These are phyloP conservation scores for Fremontodendron californicum DNA, from an alignment of 345 rosid genomes.

Conservation along the genomic window DNA sequence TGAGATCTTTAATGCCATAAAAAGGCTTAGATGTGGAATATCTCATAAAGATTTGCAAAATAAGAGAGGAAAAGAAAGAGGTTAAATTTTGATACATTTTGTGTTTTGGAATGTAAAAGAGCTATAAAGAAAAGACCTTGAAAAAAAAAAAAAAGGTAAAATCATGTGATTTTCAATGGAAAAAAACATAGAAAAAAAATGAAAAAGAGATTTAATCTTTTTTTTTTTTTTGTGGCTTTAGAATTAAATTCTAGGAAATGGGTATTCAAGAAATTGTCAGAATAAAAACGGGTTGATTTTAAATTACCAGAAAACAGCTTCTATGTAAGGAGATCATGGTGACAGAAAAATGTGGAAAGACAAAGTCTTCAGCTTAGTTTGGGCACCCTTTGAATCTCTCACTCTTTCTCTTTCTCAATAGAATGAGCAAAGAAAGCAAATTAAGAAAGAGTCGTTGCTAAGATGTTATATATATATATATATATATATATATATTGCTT, in stretches of 20 bases:
- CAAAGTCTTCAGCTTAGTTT: constrained; percentile 16
- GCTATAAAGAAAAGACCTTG: constrained; percentile 5
- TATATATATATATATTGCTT: background rate
- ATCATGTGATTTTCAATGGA: background rate
- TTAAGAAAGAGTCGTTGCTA: background rate
- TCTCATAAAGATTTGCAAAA: background rate
- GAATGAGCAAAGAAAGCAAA: background rate
- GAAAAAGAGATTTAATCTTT: background rate
- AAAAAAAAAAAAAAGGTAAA: background rate
- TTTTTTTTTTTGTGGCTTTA: background rate
- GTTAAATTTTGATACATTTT: background rate
- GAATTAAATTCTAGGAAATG: background rate
- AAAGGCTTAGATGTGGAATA: background rate
- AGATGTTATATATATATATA: background rate
- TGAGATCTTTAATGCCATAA: background rate
- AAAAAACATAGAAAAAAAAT: background rate
- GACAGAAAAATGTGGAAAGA: constrained; percentile 24
- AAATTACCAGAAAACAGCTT: constrained; percentile 48
- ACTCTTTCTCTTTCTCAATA: background rate
- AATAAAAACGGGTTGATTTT: constrained; percentile 8
- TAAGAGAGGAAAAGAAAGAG: too few relatives aligned
- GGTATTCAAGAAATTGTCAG: background rate
- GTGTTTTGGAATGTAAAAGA: background rate
- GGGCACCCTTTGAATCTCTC: background rate
- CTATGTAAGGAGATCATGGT: constrained; percentile 49